A percentile compares a stretch with the other conserved stretches of the same genome.
These are phyloP conservation scores for Onygenales sp. DNA, from an alignment of 2,329 filamentous ascomycete genomes.

Conservation along the genomic window DNA sequence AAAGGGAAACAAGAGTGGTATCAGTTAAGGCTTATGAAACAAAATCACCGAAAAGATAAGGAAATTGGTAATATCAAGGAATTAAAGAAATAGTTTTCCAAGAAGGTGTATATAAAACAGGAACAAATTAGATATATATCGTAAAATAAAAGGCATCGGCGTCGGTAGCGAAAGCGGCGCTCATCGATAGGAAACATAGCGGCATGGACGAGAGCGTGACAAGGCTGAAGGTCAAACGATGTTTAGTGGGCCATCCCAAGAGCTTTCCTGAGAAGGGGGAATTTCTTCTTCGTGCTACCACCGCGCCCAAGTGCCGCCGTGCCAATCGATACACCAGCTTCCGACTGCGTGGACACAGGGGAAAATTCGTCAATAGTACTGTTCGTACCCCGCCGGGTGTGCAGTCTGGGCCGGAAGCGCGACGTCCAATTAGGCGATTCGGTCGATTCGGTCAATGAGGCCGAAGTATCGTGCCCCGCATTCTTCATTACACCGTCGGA, in stretches of 20 bases:
- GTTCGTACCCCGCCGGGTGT: conserved; percentile 2
- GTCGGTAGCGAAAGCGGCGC: background rate
- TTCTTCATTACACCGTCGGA: conserved; percentile 11
- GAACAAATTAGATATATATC: background rate
- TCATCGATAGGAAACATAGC: background rate
- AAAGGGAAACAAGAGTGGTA: too few species aligned
- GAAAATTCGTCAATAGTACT: conserved; percentile 1
- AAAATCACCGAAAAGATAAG: background rate
- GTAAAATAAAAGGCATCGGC: background rate
- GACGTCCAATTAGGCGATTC: conserved; percentile 8
- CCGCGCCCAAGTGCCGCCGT: conserved; percentile 25
- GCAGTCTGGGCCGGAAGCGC: conserved; percentile 5
- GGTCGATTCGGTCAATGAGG: background rate
- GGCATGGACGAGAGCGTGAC: background rate
- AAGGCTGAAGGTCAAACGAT: background rate
- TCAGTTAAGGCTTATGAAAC: too few species aligned
- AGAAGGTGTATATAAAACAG: background rate
- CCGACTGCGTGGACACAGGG: background rate
- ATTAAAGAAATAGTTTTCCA: background rate
- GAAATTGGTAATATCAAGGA: background rate
- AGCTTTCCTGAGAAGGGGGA: conserved; percentile 34
- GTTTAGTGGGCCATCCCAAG: conserved; percentile 29
- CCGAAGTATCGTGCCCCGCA: background rate
- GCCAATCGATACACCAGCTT: background rate
- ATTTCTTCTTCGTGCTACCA: conserved; percentile 34